phyloP scores from a whole-genome alignment of 2,329 filamentous ascomycete genomes.

The Cytospora piceae region DNA sequence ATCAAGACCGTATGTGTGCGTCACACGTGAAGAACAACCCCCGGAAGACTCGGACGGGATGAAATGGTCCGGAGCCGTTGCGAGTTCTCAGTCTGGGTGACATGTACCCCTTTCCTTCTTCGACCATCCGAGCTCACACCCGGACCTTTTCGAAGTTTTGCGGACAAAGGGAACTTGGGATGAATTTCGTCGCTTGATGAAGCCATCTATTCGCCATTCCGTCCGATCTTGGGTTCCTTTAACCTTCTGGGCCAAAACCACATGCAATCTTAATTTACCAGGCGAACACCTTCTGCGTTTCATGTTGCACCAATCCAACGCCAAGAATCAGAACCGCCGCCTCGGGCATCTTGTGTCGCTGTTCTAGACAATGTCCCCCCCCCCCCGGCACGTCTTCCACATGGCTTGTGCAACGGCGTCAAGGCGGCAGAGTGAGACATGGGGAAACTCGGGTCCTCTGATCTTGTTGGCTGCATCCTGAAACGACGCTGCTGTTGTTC shows the following conservation, averaged over 20 bases:
- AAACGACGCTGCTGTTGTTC: conserved; percentile 6
- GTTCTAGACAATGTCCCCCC: background rate
- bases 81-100: background rate
- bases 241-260: conserved; percentile 6
- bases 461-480: conserved; percentile 3
- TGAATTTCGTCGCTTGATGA: background rate
- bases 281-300: conserved; percentile 8
- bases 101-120: too few species aligned
- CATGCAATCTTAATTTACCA: background rate
- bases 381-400: background rate
- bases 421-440: background rate
- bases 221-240: background rate
- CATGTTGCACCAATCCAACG: conserved; percentile 14
- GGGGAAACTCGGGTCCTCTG: background rate
- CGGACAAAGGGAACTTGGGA: background rate
- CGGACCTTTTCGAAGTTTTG: background rate
- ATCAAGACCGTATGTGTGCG: background rate
- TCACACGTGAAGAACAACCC: background rate
- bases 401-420: background rate
- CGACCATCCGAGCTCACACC: background rate
- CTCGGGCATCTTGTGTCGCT: conserved; percentile 18
- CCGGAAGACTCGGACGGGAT: background rate
- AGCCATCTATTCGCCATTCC: background rate
- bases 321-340: conserved; percentile 16
- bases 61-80: background rate